Base-by-base conservation (phyloP, 2,329 filamentous ascomycete species). In the Fusarium bactridioides region DNA sequence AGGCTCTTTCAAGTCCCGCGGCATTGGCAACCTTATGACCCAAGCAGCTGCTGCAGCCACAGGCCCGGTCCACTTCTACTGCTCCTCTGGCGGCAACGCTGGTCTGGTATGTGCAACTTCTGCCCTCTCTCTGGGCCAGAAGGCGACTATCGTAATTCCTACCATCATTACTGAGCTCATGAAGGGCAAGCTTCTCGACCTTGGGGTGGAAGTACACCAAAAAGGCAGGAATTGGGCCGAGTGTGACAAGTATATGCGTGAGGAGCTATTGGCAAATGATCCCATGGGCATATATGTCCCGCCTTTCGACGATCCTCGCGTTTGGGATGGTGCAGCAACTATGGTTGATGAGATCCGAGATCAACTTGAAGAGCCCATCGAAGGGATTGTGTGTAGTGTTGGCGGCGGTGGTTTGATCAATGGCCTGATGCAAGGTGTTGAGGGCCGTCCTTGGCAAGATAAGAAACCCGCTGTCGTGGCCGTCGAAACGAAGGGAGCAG, bases 1-100 rank as follows among this genome's bases (percentile, higher is more conserved):
- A 27, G 93, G 93, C 71, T 95, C 93, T 43, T 97, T 97, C 89
- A 96, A 97, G 81, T 95, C 93, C 51, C 88, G 90, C 73, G 93
- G 92, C 35, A 89, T 95, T 69, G 93, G 93, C 55, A 89, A 93
- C 80, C 87, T 93, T 79, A 91, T 94, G 78, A 82, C 84, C 63
- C 78, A 78, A 58, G 80, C 82, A 62, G 78, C 81, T 72, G 75
- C 83, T 69, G 65, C 73, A 9, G 69, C 76, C 62, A 76, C 76
- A 4, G 76, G 79, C 27, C 73, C 79, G 10, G 82, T 86, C 5
- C 92, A 93, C 83, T 95, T 96, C 86, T 96, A 93, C 84, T 92
- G 89, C 78, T 92, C 91, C 18, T 93, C 90, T 5, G 94, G 93
- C 65, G 94, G 94, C 64, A 97, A 97, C 78, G 94, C 94, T 5